These are phyloP conservation scores for Sclerotiophoma versabilis DNA, from an alignment of 2,329 filamentous ascomycete species.

Conservation along the genomic window DNA sequence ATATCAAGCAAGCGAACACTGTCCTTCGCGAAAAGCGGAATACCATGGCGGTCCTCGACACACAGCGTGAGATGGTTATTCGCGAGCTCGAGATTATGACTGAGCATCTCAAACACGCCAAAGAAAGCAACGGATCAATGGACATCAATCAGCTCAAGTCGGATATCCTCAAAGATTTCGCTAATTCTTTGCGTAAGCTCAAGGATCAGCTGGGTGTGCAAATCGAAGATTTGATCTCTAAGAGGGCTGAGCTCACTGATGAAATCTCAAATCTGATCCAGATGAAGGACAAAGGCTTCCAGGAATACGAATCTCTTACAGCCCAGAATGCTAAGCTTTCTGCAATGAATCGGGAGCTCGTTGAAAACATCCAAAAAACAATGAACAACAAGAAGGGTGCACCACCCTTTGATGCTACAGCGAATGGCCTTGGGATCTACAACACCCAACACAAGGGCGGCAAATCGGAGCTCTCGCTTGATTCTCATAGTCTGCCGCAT, in stretches of 20 bases:
- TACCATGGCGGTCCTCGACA: conserved; percentile 92
- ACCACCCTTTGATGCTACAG: conserved; percentile 56
- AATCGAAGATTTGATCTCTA: conserved; percentile 89
- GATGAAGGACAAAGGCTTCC: conserved; percentile 89
- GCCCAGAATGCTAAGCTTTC: conserved; percentile 93
- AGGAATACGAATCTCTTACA: conserved; percentile 94
- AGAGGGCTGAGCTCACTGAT: conserved; percentile 82
- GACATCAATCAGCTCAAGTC: conserved; percentile 76
- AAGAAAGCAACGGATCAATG: conserved; percentile 77
- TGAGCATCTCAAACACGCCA: conserved; percentile 85
- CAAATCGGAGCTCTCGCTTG: conserved; percentile 50
- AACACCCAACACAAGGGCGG: conserved; percentile 46
- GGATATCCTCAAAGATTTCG: conserved; percentile 68
- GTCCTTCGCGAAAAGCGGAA: conserved; percentile 92
- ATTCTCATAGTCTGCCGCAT: conserved; percentile 49
- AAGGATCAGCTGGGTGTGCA: conserved; percentile 79
- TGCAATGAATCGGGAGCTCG: conserved; percentile 94
- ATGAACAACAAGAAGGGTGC: conserved; percentile 72
- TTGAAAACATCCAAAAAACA: conserved; percentile 90
- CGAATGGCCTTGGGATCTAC: conserved; percentile 71
- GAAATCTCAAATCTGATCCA: conserved; percentile 83
- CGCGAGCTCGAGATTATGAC: conserved; percentile 89
- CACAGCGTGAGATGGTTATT: conserved; percentile 94
- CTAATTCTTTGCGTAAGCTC: conserved; percentile 68
- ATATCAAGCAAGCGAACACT: conserved; percentile 80